Evolutionary conservation across 805 yeast species (phyloP).

Genomic region (Kazachstania psychrophila): DNA sequence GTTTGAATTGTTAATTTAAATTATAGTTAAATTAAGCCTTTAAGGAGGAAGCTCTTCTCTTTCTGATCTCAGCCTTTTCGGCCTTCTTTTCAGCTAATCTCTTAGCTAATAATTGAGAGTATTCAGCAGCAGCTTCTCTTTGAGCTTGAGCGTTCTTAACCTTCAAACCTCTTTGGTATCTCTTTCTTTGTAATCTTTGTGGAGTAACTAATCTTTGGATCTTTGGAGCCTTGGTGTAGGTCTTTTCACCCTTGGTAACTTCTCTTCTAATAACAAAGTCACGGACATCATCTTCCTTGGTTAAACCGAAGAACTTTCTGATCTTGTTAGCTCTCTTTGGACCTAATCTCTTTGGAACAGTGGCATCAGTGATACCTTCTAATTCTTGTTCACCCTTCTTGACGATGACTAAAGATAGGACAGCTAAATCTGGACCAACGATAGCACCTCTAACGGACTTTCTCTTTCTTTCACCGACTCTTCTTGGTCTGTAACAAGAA

Average conservation of each 20-base stretch:
- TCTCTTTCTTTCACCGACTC: constrained; percentile 99
- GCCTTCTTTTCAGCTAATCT: constrained; percentile 97
- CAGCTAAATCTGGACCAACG: constrained; percentile 94
- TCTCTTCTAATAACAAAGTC: constrained; percentile 95
- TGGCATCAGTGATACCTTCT: constrained; percentile 87
- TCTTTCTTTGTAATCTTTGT: constrained; percentile 97
- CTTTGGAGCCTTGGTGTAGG: constrained; percentile 92
- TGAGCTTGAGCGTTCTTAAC: constrained; percentile 94
- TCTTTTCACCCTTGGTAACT: constrained; percentile 93
- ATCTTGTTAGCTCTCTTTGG: constrained; percentile 99
- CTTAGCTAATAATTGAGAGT: constrained; percentile 96
- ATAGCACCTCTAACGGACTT: constrained; percentile 99
- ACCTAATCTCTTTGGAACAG: constrained; percentile 97
- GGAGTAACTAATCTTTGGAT: constrained; percentile 99
- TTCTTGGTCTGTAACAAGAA: constrained; percentile 99
- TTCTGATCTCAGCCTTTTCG: constrained; percentile 95
- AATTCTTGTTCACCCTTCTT: constrained; percentile 96
- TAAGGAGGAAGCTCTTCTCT: constrained; percentile 99
- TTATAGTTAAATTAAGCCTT: constrained; percentile 75
- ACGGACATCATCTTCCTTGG: constrained; percentile 41
- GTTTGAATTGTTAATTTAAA: no score
- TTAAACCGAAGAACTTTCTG: constrained; percentile 94
- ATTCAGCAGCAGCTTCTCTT: constrained; percentile 99
- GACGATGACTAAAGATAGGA: constrained; percentile 80
- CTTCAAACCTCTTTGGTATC: constrained; percentile 88